Conservation (phyloP, 371 early-diverging fungal species). For the Sporodiniella umbellata region DNA sequence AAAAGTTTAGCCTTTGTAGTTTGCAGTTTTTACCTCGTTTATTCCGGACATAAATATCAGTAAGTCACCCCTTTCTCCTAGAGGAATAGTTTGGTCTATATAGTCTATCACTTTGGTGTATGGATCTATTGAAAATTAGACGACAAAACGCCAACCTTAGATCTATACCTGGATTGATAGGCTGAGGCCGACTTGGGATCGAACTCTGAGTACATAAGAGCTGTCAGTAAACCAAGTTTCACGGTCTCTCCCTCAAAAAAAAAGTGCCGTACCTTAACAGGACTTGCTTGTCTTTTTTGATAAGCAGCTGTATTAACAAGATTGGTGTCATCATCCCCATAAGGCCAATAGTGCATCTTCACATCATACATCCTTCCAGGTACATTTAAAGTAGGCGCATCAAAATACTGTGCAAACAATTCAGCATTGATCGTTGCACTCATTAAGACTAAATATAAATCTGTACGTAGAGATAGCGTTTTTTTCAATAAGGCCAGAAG, state of each 20-base stretch:
- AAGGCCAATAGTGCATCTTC: constrained; percentile 45
- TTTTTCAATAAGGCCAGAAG: constrained; percentile 54
- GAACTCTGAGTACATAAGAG: too few species aligned
- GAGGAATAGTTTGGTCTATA: constrained; percentile 59
- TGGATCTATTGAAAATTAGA: constrained; percentile 29
- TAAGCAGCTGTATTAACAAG: constrained; percentile 52
- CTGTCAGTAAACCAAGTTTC: background rate
- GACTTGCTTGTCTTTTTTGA: constrained; percentile 36
- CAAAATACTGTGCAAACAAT: constrained; percentile 61
- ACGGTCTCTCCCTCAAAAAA: too few species aligned
- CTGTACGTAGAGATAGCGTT: constrained; percentile 36
- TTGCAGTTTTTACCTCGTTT: constrained; percentile 42
- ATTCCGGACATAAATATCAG: constrained; percentile 70
- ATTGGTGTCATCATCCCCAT: constrained; percentile 45
- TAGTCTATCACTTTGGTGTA: constrained; percentile 60
- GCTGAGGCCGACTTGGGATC: constrained; percentile 38
- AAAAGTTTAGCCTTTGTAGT: background rate
- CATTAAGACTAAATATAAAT: constrained; percentile 67
- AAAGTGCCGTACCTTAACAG: constrained; percentile 29
- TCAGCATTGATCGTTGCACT: constrained; percentile 78
- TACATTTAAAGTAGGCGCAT: constrained; percentile 43
- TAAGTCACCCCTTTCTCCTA: constrained; percentile 64
- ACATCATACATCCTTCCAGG: constrained; percentile 55
- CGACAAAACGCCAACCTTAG: background rate
- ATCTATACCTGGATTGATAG: constrained; percentile 39